Conservation (phyloP, 1,284 basidiomycete species). For the Melampsora abietis-canadensis region DNA sequence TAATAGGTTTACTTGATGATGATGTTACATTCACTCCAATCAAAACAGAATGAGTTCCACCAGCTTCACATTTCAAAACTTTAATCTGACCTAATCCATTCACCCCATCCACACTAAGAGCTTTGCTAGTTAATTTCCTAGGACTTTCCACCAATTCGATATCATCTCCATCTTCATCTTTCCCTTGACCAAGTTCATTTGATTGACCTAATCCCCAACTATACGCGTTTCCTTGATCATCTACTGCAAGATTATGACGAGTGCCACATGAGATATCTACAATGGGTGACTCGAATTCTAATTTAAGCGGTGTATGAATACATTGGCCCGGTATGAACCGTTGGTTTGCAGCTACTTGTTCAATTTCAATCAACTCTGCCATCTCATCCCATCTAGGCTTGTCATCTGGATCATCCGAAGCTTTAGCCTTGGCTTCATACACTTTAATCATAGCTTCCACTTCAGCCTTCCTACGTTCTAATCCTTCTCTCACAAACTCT, state of each 20-base stretch:
- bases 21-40: neutral
- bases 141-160: constrained; percentile 25
- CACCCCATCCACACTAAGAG: neutral
- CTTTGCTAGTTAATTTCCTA: constrained; percentile 21
- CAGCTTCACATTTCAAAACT: constrained; percentile 32
- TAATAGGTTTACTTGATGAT: neutral
- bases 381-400: constrained; percentile 65
- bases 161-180: constrained; percentile 30
- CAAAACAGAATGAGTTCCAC: constrained; percentile 35
- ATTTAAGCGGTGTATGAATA: constrained; percentile 49
- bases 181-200: constrained; percentile 37
- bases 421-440: constrained; percentile 51
- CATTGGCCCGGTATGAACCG: constrained; percentile 45
- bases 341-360: constrained; percentile 52
- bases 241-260: constrained; percentile 78
- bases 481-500: constrained; percentile 51
- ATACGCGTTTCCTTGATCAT: constrained; percentile 71
- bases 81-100: constrained; percentile 15
- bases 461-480: constrained; percentile 46
- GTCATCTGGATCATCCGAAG: constrained; percentile 53
- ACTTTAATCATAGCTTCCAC: constrained; percentile 40
- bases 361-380: constrained; percentile 51
- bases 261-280: constrained; percentile 71
- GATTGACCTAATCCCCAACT: constrained; percentile 64
- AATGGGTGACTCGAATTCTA: constrained; percentile 67